Evolutionary conservation across 2,329 filamentous ascomycete genomes (phyloP), one percentile per base, ranked within the genome.

Genomic region (Botrytis paeoniae): DNA sequence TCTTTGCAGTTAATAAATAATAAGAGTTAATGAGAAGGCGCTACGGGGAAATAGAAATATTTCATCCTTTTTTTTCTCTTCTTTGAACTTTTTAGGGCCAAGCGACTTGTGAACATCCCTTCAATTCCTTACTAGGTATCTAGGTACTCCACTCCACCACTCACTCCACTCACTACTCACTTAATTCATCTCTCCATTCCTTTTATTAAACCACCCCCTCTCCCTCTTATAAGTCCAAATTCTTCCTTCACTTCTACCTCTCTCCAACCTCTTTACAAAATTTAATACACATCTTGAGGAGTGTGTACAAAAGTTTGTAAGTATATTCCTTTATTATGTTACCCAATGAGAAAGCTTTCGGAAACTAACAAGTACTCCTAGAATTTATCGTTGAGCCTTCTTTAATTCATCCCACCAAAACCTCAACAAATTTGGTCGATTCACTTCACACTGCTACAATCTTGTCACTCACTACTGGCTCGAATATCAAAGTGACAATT

Each of bases 351-450:
- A 59, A 29, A 39, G 18, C 25, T 45, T n/a, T 16, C 8, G 29
- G 18, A 71, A 66, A 48, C 51, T 71, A 57, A 71, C 29, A 66
- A 29, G 5, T 32, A 32, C 20, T 14, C 25, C 20, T 29, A 72
- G 61, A 45, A 45, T 39, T 48, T 72, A 22, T 60, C 51, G 70
- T 72, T 72, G 70, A 14, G 69, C 45, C 57, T 48, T 54, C 61
- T 59, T 65, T 65, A 41, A 71, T 45, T 43, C 32, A 41, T 59
- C 69, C 45, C 69, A 32, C 62, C 51, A 68, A 60, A 60, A 41
- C 35, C 60, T 72, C 70, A 72, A 71, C 61, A 71, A 57, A 57
- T 59, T 71, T 59, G 61, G 45, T 43, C 29, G 3, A 71, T 59
- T 71, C 61, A 71, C 70, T 57, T 66, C n/a, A 45, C 57, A 14